Evolutionary conservation across 108 stramenopile species (phyloP).

Genomic region (Nitzschia sp.): DNA sequence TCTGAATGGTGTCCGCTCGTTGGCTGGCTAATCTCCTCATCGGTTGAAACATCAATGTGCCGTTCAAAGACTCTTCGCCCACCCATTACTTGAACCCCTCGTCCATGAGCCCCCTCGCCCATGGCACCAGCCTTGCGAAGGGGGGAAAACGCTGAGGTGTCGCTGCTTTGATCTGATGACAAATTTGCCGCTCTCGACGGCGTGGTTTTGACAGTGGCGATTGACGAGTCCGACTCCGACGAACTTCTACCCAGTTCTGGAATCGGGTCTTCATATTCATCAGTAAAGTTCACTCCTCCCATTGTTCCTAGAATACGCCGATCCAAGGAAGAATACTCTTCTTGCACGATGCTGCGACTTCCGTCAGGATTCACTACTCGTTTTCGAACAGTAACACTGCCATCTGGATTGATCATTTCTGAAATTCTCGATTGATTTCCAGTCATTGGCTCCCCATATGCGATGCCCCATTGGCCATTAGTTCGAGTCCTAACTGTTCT

Average conservation of each 20-base stretch:
- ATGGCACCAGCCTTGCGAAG: background rate
- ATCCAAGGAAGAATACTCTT: conserved; percentile 15
- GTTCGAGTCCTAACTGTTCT: no score
- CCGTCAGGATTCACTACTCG: conserved; percentile 18
- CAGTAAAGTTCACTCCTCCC: background rate
- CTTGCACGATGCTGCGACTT: background rate
- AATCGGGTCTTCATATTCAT: background rate
- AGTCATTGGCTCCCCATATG: no score
- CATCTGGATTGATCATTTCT: conserved; percentile 32
- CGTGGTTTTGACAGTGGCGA: background rate
- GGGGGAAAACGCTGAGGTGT: background rate
- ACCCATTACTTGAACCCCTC: no score
- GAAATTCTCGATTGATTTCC: conserved; percentile 22
- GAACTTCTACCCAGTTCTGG: background rate
- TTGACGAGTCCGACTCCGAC: background rate
- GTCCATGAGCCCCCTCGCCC: background rate
- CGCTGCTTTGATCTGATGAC: background rate
- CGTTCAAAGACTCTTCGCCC: no score
- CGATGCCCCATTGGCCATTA: no score
- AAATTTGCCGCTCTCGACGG: background rate
- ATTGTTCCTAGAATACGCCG: background rate
- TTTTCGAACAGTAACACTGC: conserved; percentile 20
- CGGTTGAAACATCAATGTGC: no score
- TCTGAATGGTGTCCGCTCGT: no score
- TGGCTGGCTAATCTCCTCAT: no score